These are phyloP conservation scores for Fusarium praegraminearum DNA, from an alignment of 2,329 filamentous ascomycete genomes.

Conservation along the genomic window DNA sequence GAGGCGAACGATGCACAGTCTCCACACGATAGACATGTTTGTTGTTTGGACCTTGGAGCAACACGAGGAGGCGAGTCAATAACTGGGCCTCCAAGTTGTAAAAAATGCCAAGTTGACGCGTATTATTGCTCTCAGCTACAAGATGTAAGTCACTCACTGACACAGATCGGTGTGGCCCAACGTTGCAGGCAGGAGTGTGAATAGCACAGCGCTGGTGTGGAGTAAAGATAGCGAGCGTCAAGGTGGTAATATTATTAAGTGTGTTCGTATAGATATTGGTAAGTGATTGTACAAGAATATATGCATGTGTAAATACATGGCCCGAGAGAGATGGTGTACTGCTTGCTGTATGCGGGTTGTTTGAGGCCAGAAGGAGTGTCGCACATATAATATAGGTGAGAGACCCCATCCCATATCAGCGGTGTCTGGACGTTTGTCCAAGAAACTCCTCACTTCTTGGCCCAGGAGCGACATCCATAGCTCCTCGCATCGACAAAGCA, in stretches of 20 bases:
- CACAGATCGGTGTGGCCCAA: background rate
- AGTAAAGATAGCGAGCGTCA: conserved; percentile 18
- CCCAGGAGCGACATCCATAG: background rate
- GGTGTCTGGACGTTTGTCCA: background rate
- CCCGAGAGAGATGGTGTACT: conserved; percentile 31
- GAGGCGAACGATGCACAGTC: conserved; percentile 16
- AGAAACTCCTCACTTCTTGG: background rate
- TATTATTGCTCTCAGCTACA: background rate
- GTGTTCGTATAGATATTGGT: conserved; percentile 32
- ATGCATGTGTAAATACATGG: conserved; percentile 39
- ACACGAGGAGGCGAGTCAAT: conserved; percentile 5
- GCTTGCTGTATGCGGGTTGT: conserved; percentile 20
- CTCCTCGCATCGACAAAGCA: background rate
- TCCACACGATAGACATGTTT: conserved; percentile 8
- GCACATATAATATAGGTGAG: conserved; percentile 35
- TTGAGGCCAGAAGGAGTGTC: conserved; percentile 23
- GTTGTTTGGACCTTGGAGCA: background rate
- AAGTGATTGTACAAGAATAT: conserved; percentile 40
- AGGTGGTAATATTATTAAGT: conserved; percentile 36
- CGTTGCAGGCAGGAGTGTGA: conserved; percentile 5
- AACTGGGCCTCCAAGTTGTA: conserved; percentile 1
- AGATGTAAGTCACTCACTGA: background rate
- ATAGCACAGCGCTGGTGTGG: conserved; percentile 14
- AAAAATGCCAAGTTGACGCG: conserved; percentile 9
- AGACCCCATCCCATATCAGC: background rate